phyloP scores from a whole-genome alignment of 2,329 filamentous ascomycete genomes.

The Fusarium compactum region DNA sequence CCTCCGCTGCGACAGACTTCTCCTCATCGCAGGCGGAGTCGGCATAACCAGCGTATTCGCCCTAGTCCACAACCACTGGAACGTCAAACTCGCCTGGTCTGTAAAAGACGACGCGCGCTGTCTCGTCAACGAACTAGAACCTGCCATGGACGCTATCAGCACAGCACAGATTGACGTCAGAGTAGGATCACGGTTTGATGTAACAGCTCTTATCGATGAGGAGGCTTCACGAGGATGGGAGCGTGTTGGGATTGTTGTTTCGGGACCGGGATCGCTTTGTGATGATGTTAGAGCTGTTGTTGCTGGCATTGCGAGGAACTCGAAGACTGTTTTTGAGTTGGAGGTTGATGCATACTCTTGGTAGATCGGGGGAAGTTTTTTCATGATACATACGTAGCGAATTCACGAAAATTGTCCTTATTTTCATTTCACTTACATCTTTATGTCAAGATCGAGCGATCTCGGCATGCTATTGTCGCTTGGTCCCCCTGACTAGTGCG shows the following conservation, averaged over 20 bases:
- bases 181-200: slow-evolving; percentile 9
- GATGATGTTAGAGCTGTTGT: slow-evolving; percentile 12
- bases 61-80: slow-evolving; percentile 10
- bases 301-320: slow-evolving; percentile 12
- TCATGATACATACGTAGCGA: neutral
- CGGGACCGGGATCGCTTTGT: slow-evolving; percentile 12
- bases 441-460: neutral
- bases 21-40: slow-evolving; percentile 16
- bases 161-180: slow-evolving; percentile 4
- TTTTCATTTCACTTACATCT: neutral
- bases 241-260: slow-evolving; percentile 17
- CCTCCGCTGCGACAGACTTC: slow-evolving; percentile 14
- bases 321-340: slow-evolving; percentile 15
- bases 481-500: neutral
- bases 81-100: slow-evolving; percentile 9
- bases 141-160: slow-evolving; percentile 1
- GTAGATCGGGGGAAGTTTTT: neutral
- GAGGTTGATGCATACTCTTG: slow-evolving; percentile 27
- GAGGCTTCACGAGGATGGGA: slow-evolving; percentile 16
- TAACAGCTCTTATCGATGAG: neutral
- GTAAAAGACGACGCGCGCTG: slow-evolving; percentile 13
- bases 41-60: slow-evolving; percentile 16
- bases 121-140: slow-evolving; percentile 16
- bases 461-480: too few relatives aligned
- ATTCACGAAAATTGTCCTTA: neutral